Percentiles rank a stretch among this genome's conserved stretches.
Evolutionary conservation across 78 protist species (phyloP).

Genomic region (Dictyostelium brefeldianum): DNA sequence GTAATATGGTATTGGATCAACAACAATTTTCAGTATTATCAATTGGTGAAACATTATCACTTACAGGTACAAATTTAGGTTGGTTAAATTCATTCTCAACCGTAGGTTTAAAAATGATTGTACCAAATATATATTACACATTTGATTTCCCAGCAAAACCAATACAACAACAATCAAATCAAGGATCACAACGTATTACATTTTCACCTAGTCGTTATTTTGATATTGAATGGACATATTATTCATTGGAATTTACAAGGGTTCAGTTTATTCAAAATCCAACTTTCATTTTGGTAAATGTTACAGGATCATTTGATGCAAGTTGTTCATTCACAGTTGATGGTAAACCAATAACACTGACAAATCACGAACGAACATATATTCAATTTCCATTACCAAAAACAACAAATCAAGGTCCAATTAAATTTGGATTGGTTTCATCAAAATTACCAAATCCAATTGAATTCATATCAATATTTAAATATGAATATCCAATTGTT

Average conservation of each 20-base stretch:
- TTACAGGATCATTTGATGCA: not conserved
- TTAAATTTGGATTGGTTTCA: not conserved
- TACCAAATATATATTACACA: not conserved
- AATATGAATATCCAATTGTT: not conserved
- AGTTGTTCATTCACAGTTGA: not conserved
- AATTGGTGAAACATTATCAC: not conserved
- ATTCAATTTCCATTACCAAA: not conserved
- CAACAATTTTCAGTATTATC: not conserved
- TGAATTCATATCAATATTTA: not conserved
- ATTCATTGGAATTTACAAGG: not conserved
- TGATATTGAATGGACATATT: not conserved
- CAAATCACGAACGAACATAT: not conserved
- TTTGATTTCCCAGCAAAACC: slow-evolving; percentile 1
- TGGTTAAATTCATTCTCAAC: not conserved
- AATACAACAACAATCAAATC: not conserved
- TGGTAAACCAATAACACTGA: too few species aligned
- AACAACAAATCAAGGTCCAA: not conserved
- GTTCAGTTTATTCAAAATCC: not conserved
- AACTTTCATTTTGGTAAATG: not conserved
- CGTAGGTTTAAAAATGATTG: not conserved
- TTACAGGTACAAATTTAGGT: slow-evolving; percentile 18
- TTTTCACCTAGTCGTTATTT: not conserved
- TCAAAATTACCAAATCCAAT: not conserved
- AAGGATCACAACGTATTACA: not conserved
- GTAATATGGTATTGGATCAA: not conserved